Conservation (phyloP, 805 yeast genomes). For the Teunomyces pallodes region DNA sequence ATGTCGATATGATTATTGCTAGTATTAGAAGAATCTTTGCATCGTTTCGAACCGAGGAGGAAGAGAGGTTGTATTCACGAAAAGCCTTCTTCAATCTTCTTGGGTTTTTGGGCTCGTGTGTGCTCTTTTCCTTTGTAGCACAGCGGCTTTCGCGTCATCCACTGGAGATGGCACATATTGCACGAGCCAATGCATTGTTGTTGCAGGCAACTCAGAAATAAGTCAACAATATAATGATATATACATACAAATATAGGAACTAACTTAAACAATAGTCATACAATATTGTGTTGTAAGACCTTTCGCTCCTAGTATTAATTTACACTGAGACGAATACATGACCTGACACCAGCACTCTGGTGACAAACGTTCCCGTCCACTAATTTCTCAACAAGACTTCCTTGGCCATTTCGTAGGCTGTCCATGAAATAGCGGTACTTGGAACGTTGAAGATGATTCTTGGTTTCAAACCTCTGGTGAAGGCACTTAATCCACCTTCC, state of each 20-base stretch:
- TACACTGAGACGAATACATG: neutral
- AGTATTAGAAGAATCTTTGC: constrained; percentile 77
- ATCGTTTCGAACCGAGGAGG: constrained; percentile 82
- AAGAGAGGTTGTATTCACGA: constrained; percentile 73
- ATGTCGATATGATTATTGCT: constrained; percentile 53
- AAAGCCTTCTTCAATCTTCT: constrained; percentile 74
- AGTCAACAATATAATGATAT: constrained; percentile 1
- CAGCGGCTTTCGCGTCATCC: constrained; percentile 47
- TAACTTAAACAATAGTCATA: too few species aligned
- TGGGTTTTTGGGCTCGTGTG: constrained; percentile 81
- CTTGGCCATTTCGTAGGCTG: constrained; percentile 96
- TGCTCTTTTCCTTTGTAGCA: constrained; percentile 75
- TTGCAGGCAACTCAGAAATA: constrained; percentile 20
- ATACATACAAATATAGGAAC: constrained; percentile 3
- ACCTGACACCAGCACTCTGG: too few species aligned
- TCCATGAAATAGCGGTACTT: constrained; percentile 96
- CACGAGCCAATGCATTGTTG: constrained; percentile 25
- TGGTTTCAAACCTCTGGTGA: constrained; percentile 83
- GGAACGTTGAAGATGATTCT: constrained; percentile 92
- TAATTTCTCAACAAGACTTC: constrained; percentile 46
- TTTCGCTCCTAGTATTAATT: neutral
- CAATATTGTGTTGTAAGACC: too few species aligned
- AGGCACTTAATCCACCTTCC: constrained; percentile 63
- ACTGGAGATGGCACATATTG: constrained; percentile 27
- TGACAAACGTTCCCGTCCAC: neutral